Evolutionary conservation across 345 rosid genomes (phyloP).

Genomic region (Kandelia obovata): DNA sequence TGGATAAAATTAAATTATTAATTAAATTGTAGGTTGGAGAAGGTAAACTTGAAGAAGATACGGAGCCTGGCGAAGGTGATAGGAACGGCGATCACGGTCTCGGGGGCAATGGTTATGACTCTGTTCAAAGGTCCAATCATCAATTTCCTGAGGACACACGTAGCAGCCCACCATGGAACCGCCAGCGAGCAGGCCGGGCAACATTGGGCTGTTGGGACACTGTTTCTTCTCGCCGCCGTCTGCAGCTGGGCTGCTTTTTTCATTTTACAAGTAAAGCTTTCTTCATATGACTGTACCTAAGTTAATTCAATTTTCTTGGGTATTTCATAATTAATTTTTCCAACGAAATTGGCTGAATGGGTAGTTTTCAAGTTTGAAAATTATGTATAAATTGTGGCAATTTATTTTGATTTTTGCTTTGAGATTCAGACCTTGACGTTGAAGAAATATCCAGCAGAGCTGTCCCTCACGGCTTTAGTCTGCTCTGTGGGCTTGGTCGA

Average conservation of each 20-base stretch:
- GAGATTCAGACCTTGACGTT: constrained; percentile 60
- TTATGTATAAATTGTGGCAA: neutral
- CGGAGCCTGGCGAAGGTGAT: constrained; percentile 67
- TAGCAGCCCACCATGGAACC: constrained; percentile 30
- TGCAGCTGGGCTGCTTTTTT: constrained; percentile 72
- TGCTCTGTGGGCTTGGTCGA: constrained; percentile 68
- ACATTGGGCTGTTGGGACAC: constrained; percentile 64
- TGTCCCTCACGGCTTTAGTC: constrained; percentile 66
- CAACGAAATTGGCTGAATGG: too few relatives aligned
- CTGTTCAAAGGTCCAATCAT: constrained; percentile 81
- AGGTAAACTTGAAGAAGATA: constrained; percentile 47
- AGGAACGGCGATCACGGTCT: constrained; percentile 69
- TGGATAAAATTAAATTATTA: neutral
- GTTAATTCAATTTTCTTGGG: too few relatives aligned
- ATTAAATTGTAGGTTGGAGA: constrained; percentile 54
- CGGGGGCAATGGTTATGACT: constrained; percentile 95
- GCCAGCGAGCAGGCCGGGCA: constrained; percentile 35
- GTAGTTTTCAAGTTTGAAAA: too few relatives aligned
- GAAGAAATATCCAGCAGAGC: constrained; percentile 87
- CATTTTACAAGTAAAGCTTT: constrained; percentile 22
- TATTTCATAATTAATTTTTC: too few relatives aligned
- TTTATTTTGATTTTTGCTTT: neutral
- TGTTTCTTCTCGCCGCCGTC: constrained; percentile 60
- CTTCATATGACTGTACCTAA: too few relatives aligned
- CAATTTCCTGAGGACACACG: constrained; percentile 38